Evolutionary conservation across 768 basidiomycete species (phyloP).

Genomic region (Scleroderma bovista): DNA sequence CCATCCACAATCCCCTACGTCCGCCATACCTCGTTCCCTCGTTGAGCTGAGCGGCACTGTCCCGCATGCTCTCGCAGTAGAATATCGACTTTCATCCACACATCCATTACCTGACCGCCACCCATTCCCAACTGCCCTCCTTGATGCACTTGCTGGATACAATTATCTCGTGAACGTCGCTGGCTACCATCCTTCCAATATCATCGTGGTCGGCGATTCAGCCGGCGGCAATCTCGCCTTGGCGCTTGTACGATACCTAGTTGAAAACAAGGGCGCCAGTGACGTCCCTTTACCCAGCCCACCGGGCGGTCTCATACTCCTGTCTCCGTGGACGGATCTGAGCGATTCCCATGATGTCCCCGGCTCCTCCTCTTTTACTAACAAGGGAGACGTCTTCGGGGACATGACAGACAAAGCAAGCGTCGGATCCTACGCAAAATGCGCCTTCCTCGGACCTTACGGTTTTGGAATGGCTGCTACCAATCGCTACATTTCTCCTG

Average conservation of each 20-base stretch:
- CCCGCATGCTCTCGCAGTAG: constrained; percentile 53
- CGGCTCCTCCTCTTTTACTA: constrained; percentile 33
- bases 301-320: constrained; percentile 45
- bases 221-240: constrained; percentile 72
- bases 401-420: constrained; percentile 5
- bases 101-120: constrained; percentile 38
- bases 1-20: constrained; percentile 46
- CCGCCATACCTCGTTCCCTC: constrained; percentile 41
- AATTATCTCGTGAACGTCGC: constrained; percentile 56
- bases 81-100: constrained; percentile 62
- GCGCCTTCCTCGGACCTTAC: constrained; percentile 44
- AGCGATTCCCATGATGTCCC: constrained; percentile 32
- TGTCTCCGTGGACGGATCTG: constrained; percentile 56
- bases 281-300: constrained; percentile 33
- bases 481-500: constrained; percentile 57
- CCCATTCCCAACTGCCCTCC: constrained; percentile 70
- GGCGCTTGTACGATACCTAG: constrained; percentile 56
- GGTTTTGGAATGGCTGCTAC: constrained; percentile 39
- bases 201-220: constrained; percentile 70
- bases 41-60: constrained; percentile 40
- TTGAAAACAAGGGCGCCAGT: constrained; percentile 36
- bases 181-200: constrained; percentile 52
- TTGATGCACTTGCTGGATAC: constrained; percentile 74
- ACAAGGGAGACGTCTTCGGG: constrained; percentile 28
- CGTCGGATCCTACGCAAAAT: constrained; percentile 28